phyloP scores from a whole-genome alignment of 805 yeast species.

The Lachancea lanzarotensis region DNA sequence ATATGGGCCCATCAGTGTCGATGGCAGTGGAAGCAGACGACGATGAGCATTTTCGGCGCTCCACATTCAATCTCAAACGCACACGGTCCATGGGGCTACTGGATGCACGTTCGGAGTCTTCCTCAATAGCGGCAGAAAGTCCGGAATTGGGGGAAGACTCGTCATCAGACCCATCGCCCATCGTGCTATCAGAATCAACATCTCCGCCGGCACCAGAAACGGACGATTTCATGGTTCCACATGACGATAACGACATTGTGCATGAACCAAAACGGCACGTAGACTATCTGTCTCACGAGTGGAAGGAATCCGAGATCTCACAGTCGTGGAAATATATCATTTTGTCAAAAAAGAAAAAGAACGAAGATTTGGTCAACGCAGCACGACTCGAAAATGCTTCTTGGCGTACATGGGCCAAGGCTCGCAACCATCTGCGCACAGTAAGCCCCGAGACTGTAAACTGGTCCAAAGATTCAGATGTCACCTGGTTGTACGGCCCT shows the following conservation, averaged over 20 bases:
- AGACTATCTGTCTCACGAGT: constrained; percentile 88
- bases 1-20: constrained; percentile 37
- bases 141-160: constrained; percentile 5
- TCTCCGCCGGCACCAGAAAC: constrained; percentile 34
- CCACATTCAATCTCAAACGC: constrained; percentile 69
- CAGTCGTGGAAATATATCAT: constrained; percentile 95
- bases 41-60: constrained; percentile 60
- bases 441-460: constrained; percentile 87
- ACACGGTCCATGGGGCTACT: constrained; percentile 77
- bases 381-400: constrained; percentile 83
- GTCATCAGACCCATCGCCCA: constrained; percentile 4
- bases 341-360: constrained; percentile 51
- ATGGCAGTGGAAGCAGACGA: constrained; percentile 62
- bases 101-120: constrained; percentile 52
- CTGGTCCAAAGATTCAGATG: constrained; percentile 96
- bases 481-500: constrained; percentile 98
- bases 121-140: constrained; percentile 24
- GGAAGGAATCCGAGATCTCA: constrained; percentile 92
- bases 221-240: constrained; percentile 40
- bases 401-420: constrained; percentile 98
- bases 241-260: constrained; percentile 76
- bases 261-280: constrained; percentile 86
- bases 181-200: constrained; percentile 21
- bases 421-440: constrained; percentile 68
- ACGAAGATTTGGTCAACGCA: constrained; percentile 65